phyloP scores from a whole-genome alignment of 2,329 filamentous ascomycete genomes.

The Scedosporium boydii region DNA sequence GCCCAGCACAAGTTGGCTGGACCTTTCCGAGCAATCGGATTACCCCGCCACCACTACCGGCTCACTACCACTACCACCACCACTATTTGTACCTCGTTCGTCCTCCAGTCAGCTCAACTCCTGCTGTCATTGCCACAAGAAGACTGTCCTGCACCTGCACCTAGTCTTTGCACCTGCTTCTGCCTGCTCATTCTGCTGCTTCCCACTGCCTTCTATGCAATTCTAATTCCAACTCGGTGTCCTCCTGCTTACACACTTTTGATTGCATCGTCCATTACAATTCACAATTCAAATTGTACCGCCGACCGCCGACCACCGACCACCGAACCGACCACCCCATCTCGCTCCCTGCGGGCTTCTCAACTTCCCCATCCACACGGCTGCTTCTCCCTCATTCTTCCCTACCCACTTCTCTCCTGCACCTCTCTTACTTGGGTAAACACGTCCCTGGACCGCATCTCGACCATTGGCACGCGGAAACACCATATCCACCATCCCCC shows the following conservation, averaged over 20 bases:
- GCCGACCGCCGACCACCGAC: too few relatives aligned
- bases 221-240: too few relatives aligned
- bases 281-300: too few relatives aligned
- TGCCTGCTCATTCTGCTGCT: too few relatives aligned
- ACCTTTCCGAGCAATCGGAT: not conserved
- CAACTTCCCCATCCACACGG: not conserved
- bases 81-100: not conserved
- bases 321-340: not conserved
- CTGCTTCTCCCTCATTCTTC: not conserved
- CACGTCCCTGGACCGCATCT: not conserved
- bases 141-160: not conserved
- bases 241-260: too few relatives aligned
- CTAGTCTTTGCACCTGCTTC: too few relatives aligned
- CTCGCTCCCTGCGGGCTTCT: not conserved
- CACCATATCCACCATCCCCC: not conserved
- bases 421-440: slow-evolving; percentile 3
- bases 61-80: not conserved
- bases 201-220: too few relatives aligned
- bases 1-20: not conserved
- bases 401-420: not conserved
- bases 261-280: too few relatives aligned
- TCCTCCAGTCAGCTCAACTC: not conserved
- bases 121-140: not conserved
- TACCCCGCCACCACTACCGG: slow-evolving; percentile 3
- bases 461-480: not conserved